These are phyloP conservation scores for Delonix regia DNA, from an alignment of 306 rosid genomes.

Conservation along the genomic window DNA sequence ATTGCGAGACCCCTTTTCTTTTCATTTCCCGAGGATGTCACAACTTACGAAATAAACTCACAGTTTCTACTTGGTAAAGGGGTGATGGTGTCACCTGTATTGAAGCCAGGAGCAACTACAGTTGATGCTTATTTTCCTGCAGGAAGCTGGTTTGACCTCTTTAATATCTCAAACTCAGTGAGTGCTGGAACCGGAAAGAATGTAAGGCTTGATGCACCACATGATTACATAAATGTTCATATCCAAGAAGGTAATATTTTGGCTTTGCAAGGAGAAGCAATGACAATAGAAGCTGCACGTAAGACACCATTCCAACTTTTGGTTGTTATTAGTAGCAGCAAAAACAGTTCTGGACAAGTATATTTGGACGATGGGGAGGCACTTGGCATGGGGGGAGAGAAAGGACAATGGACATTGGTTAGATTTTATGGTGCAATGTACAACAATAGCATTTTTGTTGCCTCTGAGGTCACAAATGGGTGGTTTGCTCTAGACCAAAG, in stretches of 20 bases:
- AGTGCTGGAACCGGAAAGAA: conserved; percentile 49
- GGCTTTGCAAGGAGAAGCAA: conserved; percentile 72
- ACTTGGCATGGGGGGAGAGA: conserved; percentile 56
- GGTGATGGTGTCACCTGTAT: conserved; percentile 75
- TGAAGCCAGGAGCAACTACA: conserved; percentile 53
- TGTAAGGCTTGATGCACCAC: conserved; percentile 64
- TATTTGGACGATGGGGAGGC: conserved; percentile 81
- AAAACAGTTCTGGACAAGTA: conserved; percentile 58
- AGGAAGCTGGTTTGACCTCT: conserved; percentile 89
- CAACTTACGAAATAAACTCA: conserved; percentile 62
- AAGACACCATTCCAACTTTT: conserved; percentile 65
- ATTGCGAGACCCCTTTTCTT: conserved; percentile 91
- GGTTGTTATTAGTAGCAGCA: conserved; percentile 47
- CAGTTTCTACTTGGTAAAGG: conserved; percentile 82
- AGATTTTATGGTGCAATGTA: conserved; percentile 44
- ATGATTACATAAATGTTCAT: conserved; percentile 77
- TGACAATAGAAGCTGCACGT: conserved; percentile 48
- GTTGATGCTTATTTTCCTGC: conserved; percentile 79
- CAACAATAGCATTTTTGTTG: conserved; percentile 33
- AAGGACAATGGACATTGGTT: conserved; percentile 66
- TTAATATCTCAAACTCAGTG: conserved; percentile 60
- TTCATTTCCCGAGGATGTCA: conserved; percentile 81
- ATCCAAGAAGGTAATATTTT: conserved; percentile 75
- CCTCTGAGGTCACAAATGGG: conserved; percentile 64
- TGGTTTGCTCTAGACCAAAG: conserved; percentile 58